Base-by-base conservation (phyloP, 2,329 filamentous ascomycete genomes). In the Leptographium galeiforme region DNA sequence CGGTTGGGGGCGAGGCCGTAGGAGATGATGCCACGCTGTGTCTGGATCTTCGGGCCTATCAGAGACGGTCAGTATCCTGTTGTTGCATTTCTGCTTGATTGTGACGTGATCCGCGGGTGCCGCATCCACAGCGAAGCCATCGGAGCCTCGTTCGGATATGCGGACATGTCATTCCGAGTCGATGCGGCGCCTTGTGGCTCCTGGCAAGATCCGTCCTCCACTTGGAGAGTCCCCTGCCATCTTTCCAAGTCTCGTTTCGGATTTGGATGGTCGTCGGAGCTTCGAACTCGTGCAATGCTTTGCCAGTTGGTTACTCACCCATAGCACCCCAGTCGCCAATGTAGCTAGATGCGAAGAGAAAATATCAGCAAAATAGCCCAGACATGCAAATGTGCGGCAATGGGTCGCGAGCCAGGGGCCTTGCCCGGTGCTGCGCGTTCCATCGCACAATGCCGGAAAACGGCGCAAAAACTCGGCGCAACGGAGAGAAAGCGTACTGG, bases 1-100 rank as follows among this genome's bases (percentile, higher is more conserved):
- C 87, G 85, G 79, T 98, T 97, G 61, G 85, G 72, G 62, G 87
- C 84, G 61, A 98, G 67, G 61, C 84, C 78, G 73, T 94, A 97
- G 64, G 72, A 72, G 65, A 81, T 67, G 63, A 84, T 79, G 56
- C 81, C 81, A 68, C 76, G 81, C 67, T 84, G 80, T 52, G 57
- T 57, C 56, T 59, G 57, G 49, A 54, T 57, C 45, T 47, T 53
- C 3, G 60, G 57, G 48, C 56, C 46, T 50, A 30, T 36, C 19
- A 19, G 14, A 11, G 32, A 52, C 18, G 13, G 44, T 53, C 19
- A 48, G 45, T 40, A 25, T 10, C 19, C 32, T 32, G 36, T 18
- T 49, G n/a, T 3, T 38, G n/a, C 14, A 36, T 48, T 4, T 39
- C n/a, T 5, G 13, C 10, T 8, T 18, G 18, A 14, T 18, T 1